phyloP scores from a whole-genome alignment of 2,329 filamentous ascomycete genomes.

The Colletotrichum viniferum region DNA sequence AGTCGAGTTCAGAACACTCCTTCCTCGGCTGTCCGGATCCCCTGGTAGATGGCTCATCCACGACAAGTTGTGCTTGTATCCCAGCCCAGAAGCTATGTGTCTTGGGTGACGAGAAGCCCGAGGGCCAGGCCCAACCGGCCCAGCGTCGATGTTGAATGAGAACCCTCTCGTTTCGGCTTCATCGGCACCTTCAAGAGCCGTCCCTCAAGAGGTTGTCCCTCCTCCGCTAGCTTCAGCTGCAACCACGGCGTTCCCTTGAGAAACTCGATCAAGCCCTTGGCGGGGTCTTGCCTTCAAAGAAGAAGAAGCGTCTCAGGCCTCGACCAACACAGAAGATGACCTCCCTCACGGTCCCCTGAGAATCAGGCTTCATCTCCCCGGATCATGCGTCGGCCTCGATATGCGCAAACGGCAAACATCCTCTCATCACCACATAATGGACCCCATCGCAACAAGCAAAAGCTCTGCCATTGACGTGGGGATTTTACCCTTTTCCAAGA shows the following conservation, averaged over 20 bases:
- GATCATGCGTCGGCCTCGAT: too few species aligned
- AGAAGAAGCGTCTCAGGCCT: too few species aligned
- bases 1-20: neutral
- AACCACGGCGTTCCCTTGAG: neutral
- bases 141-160: neutral
- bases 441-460: too few species aligned
- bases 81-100: neutral
- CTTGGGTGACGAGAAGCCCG: neutral
- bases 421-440: too few species aligned
- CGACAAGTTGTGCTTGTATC: neutral
- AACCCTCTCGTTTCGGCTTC: fast-evolving
- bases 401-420: too few species aligned
- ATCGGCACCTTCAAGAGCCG: neutral
- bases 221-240: neutral
- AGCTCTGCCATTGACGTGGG: too few species aligned
- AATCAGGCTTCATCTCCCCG: too few species aligned
- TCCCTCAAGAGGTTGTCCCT: neutral
- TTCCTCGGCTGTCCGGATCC: neutral
- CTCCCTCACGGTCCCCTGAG: too few species aligned
- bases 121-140: neutral
- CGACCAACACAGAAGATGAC: too few species aligned
- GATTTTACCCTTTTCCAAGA: too few species aligned
- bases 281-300: too few species aligned
- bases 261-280: neutral
- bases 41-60: neutral